Conservation (phyloP, 2,329 filamentous ascomycete species). For the Onygenales sp. region DNA sequence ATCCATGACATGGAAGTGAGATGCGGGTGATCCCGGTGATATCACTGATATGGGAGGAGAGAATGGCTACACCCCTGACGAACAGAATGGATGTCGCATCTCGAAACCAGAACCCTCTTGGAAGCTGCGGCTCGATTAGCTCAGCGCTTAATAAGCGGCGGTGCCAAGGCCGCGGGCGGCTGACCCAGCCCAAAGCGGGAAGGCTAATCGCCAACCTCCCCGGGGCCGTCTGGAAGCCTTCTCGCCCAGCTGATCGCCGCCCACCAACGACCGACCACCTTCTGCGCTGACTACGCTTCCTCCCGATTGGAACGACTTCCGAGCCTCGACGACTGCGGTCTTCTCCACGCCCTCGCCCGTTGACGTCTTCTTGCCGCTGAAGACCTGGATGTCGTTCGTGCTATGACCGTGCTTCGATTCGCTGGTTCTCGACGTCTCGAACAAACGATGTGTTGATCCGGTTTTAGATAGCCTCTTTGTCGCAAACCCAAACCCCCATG, state of each 20-base stretch:
- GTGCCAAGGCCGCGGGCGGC: no score
- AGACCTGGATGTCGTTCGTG: not conserved
- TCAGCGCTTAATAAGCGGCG: no score
- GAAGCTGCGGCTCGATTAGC: no score
- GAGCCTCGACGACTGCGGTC: not conserved
- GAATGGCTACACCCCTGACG: no score
- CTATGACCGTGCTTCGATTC: not conserved
- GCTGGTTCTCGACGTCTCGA: not conserved
- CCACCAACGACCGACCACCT: not conserved
- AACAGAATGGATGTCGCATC: no score
- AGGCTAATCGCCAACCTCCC: no score
- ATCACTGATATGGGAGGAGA: no score
- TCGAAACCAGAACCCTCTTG: no score
- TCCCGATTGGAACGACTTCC: not conserved
- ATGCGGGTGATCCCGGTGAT: no score
- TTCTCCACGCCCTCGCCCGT: not conserved
- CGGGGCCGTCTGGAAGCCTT: not conserved
- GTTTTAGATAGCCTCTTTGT: not conserved
- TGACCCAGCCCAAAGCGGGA: no score
- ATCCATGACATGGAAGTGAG: no score
- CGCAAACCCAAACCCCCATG: conserved; percentile 8
- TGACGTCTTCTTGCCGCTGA: not conserved
- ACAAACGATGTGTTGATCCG: not conserved
- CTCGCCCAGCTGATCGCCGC: not conserved
- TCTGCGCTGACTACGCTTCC: not conserved